Evolutionary conservation across 768 basidiomycete genomes (phyloP), one percentile per base, ranked within the genome.

Genomic region (Leccinum aurantiacum): DNA sequence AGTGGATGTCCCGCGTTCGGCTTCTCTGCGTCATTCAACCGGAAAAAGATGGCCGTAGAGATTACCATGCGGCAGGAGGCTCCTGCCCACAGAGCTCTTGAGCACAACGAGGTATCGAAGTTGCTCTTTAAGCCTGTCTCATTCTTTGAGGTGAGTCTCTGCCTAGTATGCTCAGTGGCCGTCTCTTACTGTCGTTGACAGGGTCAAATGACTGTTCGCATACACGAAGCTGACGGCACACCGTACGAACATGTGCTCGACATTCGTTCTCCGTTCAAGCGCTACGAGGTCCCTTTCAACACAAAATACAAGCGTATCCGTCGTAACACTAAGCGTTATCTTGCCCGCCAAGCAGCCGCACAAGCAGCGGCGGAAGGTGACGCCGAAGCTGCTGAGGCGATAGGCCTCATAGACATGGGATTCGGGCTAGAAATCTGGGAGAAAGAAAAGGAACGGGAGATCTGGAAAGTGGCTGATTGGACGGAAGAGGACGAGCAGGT

Each of bases 401-500:
- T 95, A 76, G 92, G 91, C 50, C 89, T 95, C 83, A 84, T 95
- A 44, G 94, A 95, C 71, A 93, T 95, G 83, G 90, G 91, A 2
- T 98, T 98, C 69, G 93, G 91, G 22, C 78, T 96, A 44, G 92
- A 93, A 59, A 86, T 96, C 19, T 98, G 96, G 95, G 96, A 98
- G 77, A 93, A 96, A 68, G 92, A 95, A 68, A 84, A 87, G 68
- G 92, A 94, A 69, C 85, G 93, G 49, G 91, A 93, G 72, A 89
- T 89, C 62, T 98, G 96, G 97, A 91, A 91, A 72, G 95, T 98
- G 4, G 90, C 91, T 6, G 95, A 98, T 72, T 98, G 97, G 97
- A 92, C 91, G 5, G 95, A 97, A 68, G 94, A 97, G 65, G 95
- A 98, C 60, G 95, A 97, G 69, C 87, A 89, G 60, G 80, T 83